These are phyloP conservation scores for Zygoascus biomembranicola DNA, from an alignment of 805 yeast species.

Conservation along the genomic window DNA sequence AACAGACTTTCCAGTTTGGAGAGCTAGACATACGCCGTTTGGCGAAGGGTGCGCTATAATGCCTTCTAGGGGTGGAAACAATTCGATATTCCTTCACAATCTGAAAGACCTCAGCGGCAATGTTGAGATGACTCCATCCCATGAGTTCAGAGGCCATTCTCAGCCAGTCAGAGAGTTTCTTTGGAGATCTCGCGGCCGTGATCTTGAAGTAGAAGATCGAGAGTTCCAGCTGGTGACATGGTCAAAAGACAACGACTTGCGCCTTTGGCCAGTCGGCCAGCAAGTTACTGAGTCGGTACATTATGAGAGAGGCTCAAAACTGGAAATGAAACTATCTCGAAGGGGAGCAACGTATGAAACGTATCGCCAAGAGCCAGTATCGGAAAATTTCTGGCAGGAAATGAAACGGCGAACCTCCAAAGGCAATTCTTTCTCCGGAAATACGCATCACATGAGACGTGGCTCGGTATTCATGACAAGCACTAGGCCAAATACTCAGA, in stretches of 20 bases:
- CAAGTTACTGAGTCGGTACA: constrained; percentile 39
- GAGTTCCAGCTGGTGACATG: constrained; percentile 91
- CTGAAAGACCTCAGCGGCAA: constrained; percentile 30
- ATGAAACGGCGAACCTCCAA: background rate
- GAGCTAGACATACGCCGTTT: constrained; percentile 84
- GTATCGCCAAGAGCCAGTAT: constrained; percentile 44
- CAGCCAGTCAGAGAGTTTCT: constrained; percentile 82
- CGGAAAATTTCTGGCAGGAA: background rate
- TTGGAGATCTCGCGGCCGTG: constrained; percentile 64
- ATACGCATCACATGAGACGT: background rate
- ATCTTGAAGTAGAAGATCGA: constrained; percentile 48
- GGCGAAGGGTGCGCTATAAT: constrained; percentile 82
- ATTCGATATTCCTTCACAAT: constrained; percentile 50
- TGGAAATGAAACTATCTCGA: constrained; percentile 34
- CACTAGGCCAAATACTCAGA: constrained; percentile 13
- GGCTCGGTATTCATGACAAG: constrained; percentile 16
- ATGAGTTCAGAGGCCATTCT: constrained; percentile 68
- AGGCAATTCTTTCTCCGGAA: background rate
- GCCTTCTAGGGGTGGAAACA: constrained; percentile 84
- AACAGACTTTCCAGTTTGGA: constrained; percentile 78
- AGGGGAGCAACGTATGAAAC: constrained; percentile 37
- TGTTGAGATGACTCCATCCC: constrained; percentile 41
- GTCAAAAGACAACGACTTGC: constrained; percentile 80
- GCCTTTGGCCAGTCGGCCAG: constrained; percentile 67
- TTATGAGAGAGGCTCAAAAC: constrained; percentile 32